Base-by-base conservation (phyloP, 2,329 filamentous ascomycete genomes). In the Lachnellula subtilissima region DNA sequence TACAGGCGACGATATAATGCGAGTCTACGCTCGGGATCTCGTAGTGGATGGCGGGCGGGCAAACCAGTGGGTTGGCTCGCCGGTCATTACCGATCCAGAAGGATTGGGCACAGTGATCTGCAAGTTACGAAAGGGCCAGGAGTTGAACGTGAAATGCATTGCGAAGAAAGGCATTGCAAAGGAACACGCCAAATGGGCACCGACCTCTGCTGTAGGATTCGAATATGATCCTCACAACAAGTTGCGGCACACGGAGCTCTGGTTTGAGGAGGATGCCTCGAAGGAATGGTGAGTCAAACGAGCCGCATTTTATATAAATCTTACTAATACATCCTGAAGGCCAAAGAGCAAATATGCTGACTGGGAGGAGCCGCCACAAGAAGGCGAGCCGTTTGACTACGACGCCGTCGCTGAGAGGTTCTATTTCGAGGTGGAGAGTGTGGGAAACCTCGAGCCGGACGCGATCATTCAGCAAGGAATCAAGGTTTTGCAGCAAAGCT, bases 211-310 rank as follows among this genome's bases (percentile, higher is more conserved):
- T 3, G 86, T 99, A 42, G 92, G 91, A 23, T 99, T 99, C 71
- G 94, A 99, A 74, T 99, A 99, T 73, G 94, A 99, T 71, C 94
- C 94, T 58, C 89, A 95, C 73, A 99, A 99, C 76, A 97, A 96
- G 75, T 78, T 99, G 63, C 84, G 87, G 63, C 94, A 99, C 74
- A 80, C 94, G 54, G 90, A 96, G 68, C 84, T 96, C 73, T 99
- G 94, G 94, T 97, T 91, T 71, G 94, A 99, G 77, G 83, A 87
- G 64, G 88, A 95, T 73, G 75, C 89, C 1, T 80, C 83, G 57
- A 82, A 85, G 67, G 93, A 97, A 78, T 97, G 92, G 92, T 95
- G 76, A 73, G 85, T 75, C 17, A 37, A 35, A 49, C 9, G 25
- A 22, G 52, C 17, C 7, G 28, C 51, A 19, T 12, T 12, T 22